Evolutionary conservation across 495 filamentous ascomycete species (phyloP), one percentile per base, ranked within the genome.

Genomic region (Xylaria cubensis): DNA sequence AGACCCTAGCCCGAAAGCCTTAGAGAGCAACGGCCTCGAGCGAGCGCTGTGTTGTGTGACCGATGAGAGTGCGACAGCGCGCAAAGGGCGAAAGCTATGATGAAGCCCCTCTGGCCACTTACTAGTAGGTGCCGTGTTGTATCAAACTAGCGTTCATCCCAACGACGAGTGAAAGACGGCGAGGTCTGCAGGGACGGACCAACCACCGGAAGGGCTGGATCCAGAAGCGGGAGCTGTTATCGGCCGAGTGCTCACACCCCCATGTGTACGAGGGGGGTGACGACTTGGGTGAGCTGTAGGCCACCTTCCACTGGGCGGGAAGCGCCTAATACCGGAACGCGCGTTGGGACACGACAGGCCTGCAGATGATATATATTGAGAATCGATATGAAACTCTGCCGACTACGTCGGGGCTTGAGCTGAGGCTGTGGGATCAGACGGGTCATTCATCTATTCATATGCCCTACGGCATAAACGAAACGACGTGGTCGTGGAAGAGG

Each of bases 221-320:
- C 77, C 75, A 74, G 75, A 77, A 73, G 68, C 68, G 70, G 74
- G 77, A 77, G 77, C 74, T 73, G 74, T 75, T 74, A 70, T 75
- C 75, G 77, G 73, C 76, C 75, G 74, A 77, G 73, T 72, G 69
- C 69, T 74, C 69, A 58, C 68, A 64, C 34, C 34, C 44, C 59
- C 55, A 64, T 64, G 7, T 19, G 29, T 9, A 21, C 69, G 65
- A 64, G 62, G 51, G 61, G 72, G 72, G 74, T 69, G 55, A 74
- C 63, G 64, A 67, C 68, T 75, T 75, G 70, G 72, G 36, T 44
- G 39, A 17, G 59, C 39, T 44, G 39, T 32, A 41, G 39, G 69
- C 56, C 70, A 67, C 36, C 61, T 68, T 56, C 39, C 51, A 53
- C 67, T 8, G 67, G 65, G 69, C 42, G 56, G 64, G 64, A 70